Evolutionary conservation across 805 yeast species (phyloP).

Genomic region (Kodamaea fukazawae): DNA sequence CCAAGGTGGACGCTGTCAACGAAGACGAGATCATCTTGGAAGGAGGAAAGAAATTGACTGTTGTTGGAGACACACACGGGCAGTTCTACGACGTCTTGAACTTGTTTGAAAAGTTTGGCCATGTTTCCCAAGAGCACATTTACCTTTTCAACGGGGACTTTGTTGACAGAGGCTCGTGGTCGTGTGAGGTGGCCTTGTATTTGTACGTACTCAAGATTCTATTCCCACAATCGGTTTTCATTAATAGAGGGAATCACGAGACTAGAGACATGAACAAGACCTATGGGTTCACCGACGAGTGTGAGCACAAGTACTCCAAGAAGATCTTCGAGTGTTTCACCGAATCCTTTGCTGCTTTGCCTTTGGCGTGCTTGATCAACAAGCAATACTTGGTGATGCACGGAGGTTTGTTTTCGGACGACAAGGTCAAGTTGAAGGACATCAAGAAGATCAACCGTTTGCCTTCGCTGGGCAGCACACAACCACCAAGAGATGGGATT

Average conservation of each 20-base stretch:
- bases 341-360: conserved; percentile 81
- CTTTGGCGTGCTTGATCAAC: conserved; percentile 80
- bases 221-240: conserved; percentile 64
- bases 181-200: conserved; percentile 88
- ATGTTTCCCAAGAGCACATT: conserved; percentile 61
- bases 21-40: conserved; percentile 25
- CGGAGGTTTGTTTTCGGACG: conserved; percentile 89
- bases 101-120: conserved; percentile 72
- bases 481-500: conserved; percentile 87
- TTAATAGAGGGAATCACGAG: conserved; percentile 96
- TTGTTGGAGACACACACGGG: conserved; percentile 98
- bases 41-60: conserved; percentile 56
- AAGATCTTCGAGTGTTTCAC: conserved; percentile 78
- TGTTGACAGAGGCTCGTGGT: conserved; percentile 98
- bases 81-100: conserved; percentile 89
- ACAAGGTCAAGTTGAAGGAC: conserved; percentile 67
- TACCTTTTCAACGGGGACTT: conserved; percentile 95
- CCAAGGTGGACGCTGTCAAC: conserved; percentile 26
- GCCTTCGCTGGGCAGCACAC: conserved; percentile 48
- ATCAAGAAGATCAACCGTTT: conserved; percentile 70
- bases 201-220: conserved; percentile 74
- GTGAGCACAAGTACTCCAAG: conserved; percentile 83
- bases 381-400: conserved; percentile 84
- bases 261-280: conserved; percentile 95
- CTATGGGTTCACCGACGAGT: conserved; percentile 95